Base-by-base conservation (phyloP, 306 rosid species). In the Parietaria judaica region DNA sequence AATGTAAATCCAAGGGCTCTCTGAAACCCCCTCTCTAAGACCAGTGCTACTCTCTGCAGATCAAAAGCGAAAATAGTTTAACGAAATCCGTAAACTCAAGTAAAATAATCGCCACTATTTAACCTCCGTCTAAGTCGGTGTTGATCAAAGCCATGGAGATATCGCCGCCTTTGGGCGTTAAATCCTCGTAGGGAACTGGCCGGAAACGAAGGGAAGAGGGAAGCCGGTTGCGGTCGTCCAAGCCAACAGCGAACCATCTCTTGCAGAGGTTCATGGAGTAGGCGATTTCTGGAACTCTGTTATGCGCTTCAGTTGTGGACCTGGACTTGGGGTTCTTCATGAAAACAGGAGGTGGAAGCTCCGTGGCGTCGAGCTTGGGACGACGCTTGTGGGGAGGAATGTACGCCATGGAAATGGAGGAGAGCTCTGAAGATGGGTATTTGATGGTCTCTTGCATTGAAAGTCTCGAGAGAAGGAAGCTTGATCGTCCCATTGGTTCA, bases 121-220 rank as follows among this genome's bases (percentile, higher is more conserved):
- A 51, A 77, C 83, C 75, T 52, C 52, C 39, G 48, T 68, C 46
- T 34, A 54, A 36, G 43, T 50, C 52, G 53, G n/a, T 11, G 48
- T 52, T 46, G 45, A 68, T 12, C 57, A 84, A 72, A 48, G 72
- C 70, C 1, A 71, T 61, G 51, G 68, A 76, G 9, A 62, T 75
- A 66, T 53, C 71, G 47, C 65, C 73, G 14, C 1, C 37, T 60
- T 53, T 64, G 8, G 35, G 36, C 49, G 62, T 75, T 9, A 14
- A 1, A 38, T 44, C 10, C 9, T 61, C 76, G 66, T 11, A 14
- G 2, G 78, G 57, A 56, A 58, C 34, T 8, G 71, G 74, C 31
- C 59, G 66, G 54, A 83, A 76, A 13, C 15, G 61, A 31, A 75
- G 66, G 57, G 43, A 58, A 61, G 69, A 31, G 7, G 79, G 78